phyloP scores from a whole-genome alignment of 2,329 filamentous ascomycete genomes.

The Colletotrichum tropicale region DNA sequence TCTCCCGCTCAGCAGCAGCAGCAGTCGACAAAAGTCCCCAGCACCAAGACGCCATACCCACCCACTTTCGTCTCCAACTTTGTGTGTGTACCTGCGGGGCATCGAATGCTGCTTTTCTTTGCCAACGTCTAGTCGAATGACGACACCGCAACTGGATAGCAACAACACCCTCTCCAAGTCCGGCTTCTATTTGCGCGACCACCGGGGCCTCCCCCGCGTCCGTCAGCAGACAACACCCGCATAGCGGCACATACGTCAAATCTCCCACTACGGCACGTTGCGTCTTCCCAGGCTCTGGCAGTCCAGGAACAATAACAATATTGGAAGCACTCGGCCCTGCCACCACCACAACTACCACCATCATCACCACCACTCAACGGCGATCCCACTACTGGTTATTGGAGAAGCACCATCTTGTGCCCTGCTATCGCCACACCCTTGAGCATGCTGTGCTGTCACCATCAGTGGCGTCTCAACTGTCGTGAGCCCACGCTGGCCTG shows the following conservation, averaged over 20 bases:
- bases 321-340: background rate
- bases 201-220: background rate
- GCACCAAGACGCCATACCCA: background rate
- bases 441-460: background rate
- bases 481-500: background rate
- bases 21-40: slow-evolving; percentile 1
- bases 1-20: slow-evolving; percentile 16
- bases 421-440: background rate
- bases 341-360: background rate
- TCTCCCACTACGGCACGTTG: background rate
- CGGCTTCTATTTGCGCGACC: background rate
- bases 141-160: background rate
- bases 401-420: background rate
- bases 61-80: background rate
- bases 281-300: background rate
- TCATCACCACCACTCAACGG: background rate
- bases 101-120: background rate
- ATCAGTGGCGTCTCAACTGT: background rate
- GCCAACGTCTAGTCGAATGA: background rate
- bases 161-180: background rate
- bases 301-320: background rate
- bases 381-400: background rate
- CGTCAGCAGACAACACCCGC: slow-evolving; percentile 2
- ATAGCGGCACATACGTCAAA: background rate
- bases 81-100: background rate